Evolutionary conservation across 805 yeast species (phyloP).

Genomic region (Metschnikowia borealis): DNA sequence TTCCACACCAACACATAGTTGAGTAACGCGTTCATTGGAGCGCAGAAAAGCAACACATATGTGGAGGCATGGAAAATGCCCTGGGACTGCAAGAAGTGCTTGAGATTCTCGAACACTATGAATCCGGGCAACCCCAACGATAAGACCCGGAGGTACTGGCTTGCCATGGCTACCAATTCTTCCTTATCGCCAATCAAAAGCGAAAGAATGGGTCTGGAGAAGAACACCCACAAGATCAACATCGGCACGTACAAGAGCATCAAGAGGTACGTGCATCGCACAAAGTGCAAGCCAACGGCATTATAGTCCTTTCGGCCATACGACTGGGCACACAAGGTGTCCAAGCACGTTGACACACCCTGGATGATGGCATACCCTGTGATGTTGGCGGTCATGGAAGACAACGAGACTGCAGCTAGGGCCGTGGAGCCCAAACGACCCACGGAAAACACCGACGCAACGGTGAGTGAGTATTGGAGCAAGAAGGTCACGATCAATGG

Average conservation of each 20-base stretch:
- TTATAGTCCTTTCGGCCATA: conserved; percentile 64
- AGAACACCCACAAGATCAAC: conserved; percentile 55
- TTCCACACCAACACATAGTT: conserved; percentile 73
- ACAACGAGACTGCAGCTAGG: conserved; percentile 70
- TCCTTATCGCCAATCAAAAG: conserved; percentile 24
- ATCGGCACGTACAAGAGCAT: conserved; percentile 52
- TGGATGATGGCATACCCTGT: conserved; percentile 72
- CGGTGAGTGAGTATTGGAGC: conserved; percentile 67
- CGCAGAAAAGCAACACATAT: conserved; percentile 63
- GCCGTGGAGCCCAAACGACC: conserved; percentile 70
- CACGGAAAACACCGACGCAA: conserved; percentile 74
- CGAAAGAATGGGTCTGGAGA: conserved; percentile 47
- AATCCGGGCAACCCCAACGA: conserved; percentile 71
- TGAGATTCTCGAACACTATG: conserved; percentile 66
- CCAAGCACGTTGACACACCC: conserved; percentile 75
- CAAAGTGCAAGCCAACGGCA: conserved; percentile 63
- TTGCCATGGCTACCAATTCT: conserved; percentile 46
- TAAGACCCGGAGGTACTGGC: conserved; percentile 51
- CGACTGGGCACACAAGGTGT: conserved; percentile 76
- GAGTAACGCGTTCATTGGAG: conserved; percentile 66
- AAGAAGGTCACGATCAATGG: conserved; percentile 67
- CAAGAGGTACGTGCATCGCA: conserved; percentile 60
- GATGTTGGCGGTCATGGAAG: conserved; percentile 75
- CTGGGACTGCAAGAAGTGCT: conserved; percentile 71
- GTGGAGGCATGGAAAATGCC: conserved; percentile 80